Evolutionary conservation across 306 rosid species (phyloP).

Genomic region (Begonia loranthoides): DNA sequence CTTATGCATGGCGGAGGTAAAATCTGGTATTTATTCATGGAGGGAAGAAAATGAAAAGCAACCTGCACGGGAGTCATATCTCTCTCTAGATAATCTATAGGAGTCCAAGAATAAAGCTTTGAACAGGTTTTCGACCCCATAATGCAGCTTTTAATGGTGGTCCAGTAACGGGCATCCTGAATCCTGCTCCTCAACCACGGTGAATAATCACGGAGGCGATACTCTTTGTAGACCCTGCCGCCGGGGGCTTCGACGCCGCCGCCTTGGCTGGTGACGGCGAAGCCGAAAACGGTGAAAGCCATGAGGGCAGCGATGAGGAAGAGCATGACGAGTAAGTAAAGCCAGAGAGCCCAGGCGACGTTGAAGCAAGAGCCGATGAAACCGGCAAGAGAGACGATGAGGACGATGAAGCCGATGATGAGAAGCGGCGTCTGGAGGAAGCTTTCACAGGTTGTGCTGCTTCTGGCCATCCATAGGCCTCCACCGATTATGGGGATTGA

Average conservation of each 20-base stretch:
- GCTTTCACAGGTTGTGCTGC: constrained; percentile 65
- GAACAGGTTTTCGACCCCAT: constrained; percentile 72
- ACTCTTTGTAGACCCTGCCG: constrained; percentile 72
- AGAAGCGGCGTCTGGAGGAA: constrained; percentile 87
- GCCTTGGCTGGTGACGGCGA: constrained; percentile 52
- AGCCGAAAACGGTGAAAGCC: constrained; percentile 71
- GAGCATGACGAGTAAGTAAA: constrained; percentile 74
- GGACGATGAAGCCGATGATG: constrained; percentile 62
- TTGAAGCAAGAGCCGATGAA: constrained; percentile 92
- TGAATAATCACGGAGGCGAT: constrained; percentile 51
- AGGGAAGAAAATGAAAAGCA: not conserved
- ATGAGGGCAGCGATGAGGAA: constrained; percentile 45
- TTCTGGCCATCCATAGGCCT: constrained; percentile 87
- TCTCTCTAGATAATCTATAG: constrained; percentile 60
- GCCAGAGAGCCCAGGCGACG: constrained; percentile 90
- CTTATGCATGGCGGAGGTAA: too few species aligned
- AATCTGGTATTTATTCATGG: too few species aligned
- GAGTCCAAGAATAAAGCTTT: constrained; percentile 57
- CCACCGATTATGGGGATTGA: constrained; percentile 91
- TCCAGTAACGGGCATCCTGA: constrained; percentile 59
- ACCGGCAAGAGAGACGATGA: constrained; percentile 69
- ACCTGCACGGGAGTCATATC: constrained; percentile 91
- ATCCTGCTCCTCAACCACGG: constrained; percentile 74
- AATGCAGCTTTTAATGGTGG: constrained; percentile 50
- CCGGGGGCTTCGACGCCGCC: constrained; percentile 68